phyloP scores from a whole-genome alignment of 2,329 filamentous ascomycete species.

The Trichoderma koningiopsis region DNA sequence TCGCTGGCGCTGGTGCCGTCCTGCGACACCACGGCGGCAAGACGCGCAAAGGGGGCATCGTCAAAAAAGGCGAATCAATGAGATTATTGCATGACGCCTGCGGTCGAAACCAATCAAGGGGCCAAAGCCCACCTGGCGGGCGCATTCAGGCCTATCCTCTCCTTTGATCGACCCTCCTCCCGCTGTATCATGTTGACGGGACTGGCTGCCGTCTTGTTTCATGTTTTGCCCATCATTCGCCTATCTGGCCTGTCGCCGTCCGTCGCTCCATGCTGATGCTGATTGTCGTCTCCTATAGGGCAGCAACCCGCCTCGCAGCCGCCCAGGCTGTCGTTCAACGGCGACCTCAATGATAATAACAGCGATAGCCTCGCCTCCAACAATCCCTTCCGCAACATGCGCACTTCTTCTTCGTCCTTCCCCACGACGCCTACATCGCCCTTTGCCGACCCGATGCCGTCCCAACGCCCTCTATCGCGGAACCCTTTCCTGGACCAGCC shows the following conservation, averaged over 20 bases:
- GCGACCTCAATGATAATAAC: slow-evolving; percentile 15
- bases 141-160: slow-evolving; percentile 5
- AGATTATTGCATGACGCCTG: slow-evolving; percentile 4
- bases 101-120: slow-evolving; percentile 14
- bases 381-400: slow-evolving; percentile 74
- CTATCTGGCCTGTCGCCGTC: slow-evolving; percentile 21
- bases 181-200: slow-evolving; percentile 37
- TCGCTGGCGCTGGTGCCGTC: background rate
- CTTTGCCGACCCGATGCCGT: slow-evolving; percentile 56
- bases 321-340: slow-evolving; percentile 58
- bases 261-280: slow-evolving; percentile 24
- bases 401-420: slow-evolving; percentile 60
- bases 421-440: slow-evolving; percentile 54
- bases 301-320: slow-evolving; percentile 28
- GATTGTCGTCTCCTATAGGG: slow-evolving; percentile 25
- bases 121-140: background rate
- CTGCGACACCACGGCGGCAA: background rate
- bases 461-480: slow-evolving; percentile 65
- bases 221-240: slow-evolving; percentile 26
- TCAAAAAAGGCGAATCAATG: background rate
- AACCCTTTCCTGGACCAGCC: slow-evolving; percentile 74
- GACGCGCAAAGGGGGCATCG: slow-evolving; percentile 14
- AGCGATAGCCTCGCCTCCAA: slow-evolving; percentile 65
- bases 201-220: slow-evolving; percentile 34
- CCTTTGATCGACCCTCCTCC: slow-evolving; percentile 34